These are phyloP conservation scores for Lichtheimia ornata DNA, from an alignment of 371 early-diverging fungal genomes.

Conservation along the genomic window DNA sequence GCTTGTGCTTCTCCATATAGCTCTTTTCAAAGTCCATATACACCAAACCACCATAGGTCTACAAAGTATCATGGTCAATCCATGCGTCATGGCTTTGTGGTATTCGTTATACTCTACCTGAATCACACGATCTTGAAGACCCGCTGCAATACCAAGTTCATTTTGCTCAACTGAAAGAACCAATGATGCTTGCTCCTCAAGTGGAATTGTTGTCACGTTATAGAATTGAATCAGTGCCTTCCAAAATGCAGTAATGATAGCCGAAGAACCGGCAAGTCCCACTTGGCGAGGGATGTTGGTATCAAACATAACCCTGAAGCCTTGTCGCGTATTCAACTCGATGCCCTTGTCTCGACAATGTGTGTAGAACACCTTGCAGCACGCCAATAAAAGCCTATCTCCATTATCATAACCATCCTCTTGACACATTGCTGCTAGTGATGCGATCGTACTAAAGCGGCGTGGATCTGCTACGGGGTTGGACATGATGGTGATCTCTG, in stretches of 20 bases:
- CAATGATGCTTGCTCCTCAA: constrained; percentile 58
- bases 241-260: constrained; percentile 65
- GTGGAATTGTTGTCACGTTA: constrained; percentile 46
- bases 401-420: constrained; percentile 67
- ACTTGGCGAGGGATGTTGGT: constrained; percentile 77
- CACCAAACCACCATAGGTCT: constrained; percentile 62
- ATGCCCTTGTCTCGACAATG: constrained; percentile 47
- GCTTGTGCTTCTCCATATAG: constrained; percentile 55
- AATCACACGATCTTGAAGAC: constrained; percentile 72
- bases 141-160: constrained; percentile 67
- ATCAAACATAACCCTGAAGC: constrained; percentile 56
- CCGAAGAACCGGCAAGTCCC: constrained; percentile 73
- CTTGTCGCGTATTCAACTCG: constrained; percentile 39
- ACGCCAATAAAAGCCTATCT: constrained; percentile 58
- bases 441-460: constrained; percentile 40
- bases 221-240: constrained; percentile 54
- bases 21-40: constrained; percentile 70
- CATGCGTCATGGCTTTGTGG: not conserved
- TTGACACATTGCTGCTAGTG: constrained; percentile 34
- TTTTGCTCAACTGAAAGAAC: constrained; percentile 62
- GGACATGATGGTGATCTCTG: constrained; percentile 41
- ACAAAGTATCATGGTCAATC: not conserved
- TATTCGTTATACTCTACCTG: constrained; percentile 40
- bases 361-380: constrained; percentile 59
- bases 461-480: constrained; percentile 51